Base-by-base conservation (phyloP, 306 rosid genomes). In the Cicer pinnatifidum region DNA sequence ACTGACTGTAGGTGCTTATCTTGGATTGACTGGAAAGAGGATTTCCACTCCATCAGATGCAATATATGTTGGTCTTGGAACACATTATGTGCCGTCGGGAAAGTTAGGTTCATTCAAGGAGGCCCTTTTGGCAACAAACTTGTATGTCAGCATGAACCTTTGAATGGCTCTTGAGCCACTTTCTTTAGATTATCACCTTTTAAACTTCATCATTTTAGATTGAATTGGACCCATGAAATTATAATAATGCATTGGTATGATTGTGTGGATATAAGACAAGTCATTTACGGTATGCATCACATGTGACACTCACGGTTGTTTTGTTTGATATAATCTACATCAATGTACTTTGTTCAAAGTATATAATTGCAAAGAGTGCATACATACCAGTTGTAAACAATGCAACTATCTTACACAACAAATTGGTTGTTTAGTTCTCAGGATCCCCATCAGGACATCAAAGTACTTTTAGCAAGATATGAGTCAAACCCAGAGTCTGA, bases 21-120 rank as follows among this genome's bases (percentile, higher is more conserved):
- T 95, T 80, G 99, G 99, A 72, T 69, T 95, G 86, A 95, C 99
- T 72, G 97, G 99, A 61, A 95, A 90, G 83, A 88, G 96, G 83
- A 84, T 91, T 73, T 84, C 89, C 6, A 86, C 95, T 41, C 93
- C 99, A 67, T 69, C 95, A 5, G 99, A 95, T 86, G 96, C 99
- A 39, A 84, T 95, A 74, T 95, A 81, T 73, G 89, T 81, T 66
- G 96, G 99, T 23, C 88, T 95, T 23, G 99, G 99, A 80, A 85
- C 99, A 65, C 97, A 95, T 85, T 95, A 84, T 60, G 97, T 95
- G 75, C 91, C 92, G 45, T 95, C 97, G 41, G 93, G 92, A 78
- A 91, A 83, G 87, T 76, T 95, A 69, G 85, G 85, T 20, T 80
- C 88, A 58, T 85, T 95, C 82, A 95, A 88, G 88, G 97, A 90